Evolutionary conservation across 345 rosid species (phyloP).

Genomic region (Aethionema arabicum): DNA sequence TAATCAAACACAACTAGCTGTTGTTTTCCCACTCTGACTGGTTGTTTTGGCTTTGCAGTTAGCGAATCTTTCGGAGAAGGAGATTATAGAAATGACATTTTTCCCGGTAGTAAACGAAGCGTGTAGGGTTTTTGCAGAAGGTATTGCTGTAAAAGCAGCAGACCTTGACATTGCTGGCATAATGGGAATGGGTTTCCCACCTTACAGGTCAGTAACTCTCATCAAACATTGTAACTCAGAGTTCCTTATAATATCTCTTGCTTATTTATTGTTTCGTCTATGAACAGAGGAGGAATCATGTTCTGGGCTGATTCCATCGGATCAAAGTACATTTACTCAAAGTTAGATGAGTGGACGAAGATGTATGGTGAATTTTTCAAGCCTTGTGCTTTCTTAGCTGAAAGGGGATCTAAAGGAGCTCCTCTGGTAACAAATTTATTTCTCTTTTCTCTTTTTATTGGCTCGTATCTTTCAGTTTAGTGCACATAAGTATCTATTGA

Average conservation of each 20-base stretch:
- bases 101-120: slow-evolving; percentile 97
- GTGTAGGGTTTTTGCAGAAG: slow-evolving; percentile 86
- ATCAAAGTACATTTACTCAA: slow-evolving; percentile 64
- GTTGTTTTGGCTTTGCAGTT: slow-evolving; percentile 47
- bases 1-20: neutral
- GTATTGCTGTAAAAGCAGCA: slow-evolving; percentile 89
- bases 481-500: neutral
- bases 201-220: slow-evolving; percentile 62
- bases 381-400: slow-evolving; percentile 86
- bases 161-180: slow-evolving; percentile 87
- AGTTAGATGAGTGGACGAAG: slow-evolving; percentile 80
- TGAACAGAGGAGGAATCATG: slow-evolving; percentile 82
- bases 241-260: slow-evolving; percentile 5
- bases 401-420: slow-evolving; percentile 69
- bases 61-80: slow-evolving; percentile 64
- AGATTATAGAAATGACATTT: slow-evolving; percentile 89
- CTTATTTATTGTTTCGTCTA: slow-evolving; percentile 8
- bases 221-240: slow-evolving; percentile 1
- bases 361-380: slow-evolving; percentile 81
- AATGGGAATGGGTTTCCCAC: slow-evolving; percentile 98
- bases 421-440: slow-evolving; percentile 48
- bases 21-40: slow-evolving; percentile 15
- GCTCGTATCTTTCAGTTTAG: slow-evolving; percentile 4
- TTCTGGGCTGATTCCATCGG: slow-evolving; percentile 95
- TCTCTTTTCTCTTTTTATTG: neutral